phyloP scores from a whole-genome alignment of 2,329 filamentous ascomycete genomes.

The Rhinocladiella similis region DNA sequence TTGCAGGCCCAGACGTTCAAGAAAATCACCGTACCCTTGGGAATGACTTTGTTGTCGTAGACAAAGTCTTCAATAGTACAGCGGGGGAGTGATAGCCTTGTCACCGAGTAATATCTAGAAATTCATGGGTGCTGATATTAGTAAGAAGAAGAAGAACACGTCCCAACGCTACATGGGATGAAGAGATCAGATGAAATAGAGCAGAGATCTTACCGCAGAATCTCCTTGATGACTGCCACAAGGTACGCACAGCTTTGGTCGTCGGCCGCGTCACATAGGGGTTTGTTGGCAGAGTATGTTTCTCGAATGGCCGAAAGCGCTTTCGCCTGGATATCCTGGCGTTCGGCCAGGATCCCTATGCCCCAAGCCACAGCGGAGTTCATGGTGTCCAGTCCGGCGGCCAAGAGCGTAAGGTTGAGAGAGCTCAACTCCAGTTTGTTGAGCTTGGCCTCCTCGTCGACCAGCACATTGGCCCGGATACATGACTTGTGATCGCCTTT shows the following conservation, averaged over 20 bases:
- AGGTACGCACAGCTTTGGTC: constrained; percentile 65
- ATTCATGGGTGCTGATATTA: too few species aligned
- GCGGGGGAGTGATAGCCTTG: constrained; percentile 61
- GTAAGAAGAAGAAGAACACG: too few species aligned
- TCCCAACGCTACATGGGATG: too few species aligned
- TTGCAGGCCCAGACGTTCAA: constrained; percentile 69
- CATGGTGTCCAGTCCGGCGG: constrained; percentile 65
- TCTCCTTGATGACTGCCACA: constrained; percentile 62
- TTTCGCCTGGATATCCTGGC: constrained; percentile 62
- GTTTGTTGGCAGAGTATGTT: constrained; percentile 51
- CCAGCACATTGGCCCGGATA: constrained; percentile 66
- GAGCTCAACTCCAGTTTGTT: constrained; percentile 63
- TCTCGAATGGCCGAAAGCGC: constrained; percentile 57
- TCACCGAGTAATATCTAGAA: constrained; percentile 56
- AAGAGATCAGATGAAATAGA: too few species aligned
- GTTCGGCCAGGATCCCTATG: constrained; percentile 57
- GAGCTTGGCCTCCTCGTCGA: constrained; percentile 62
- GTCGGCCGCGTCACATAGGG: constrained; percentile 59
- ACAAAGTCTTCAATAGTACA: constrained; percentile 60
- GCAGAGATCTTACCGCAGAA: constrained; percentile 42
- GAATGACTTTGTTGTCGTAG: constrained; percentile 59
- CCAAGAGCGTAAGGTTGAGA: constrained; percentile 68
- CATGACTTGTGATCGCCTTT: constrained; percentile 62
- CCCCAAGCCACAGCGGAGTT: constrained; percentile 66
- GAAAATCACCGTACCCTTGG: constrained; percentile 63